Conservation (phyloP, 768 basidiomycete genomes). For the Exsudoporus frostii region DNA sequence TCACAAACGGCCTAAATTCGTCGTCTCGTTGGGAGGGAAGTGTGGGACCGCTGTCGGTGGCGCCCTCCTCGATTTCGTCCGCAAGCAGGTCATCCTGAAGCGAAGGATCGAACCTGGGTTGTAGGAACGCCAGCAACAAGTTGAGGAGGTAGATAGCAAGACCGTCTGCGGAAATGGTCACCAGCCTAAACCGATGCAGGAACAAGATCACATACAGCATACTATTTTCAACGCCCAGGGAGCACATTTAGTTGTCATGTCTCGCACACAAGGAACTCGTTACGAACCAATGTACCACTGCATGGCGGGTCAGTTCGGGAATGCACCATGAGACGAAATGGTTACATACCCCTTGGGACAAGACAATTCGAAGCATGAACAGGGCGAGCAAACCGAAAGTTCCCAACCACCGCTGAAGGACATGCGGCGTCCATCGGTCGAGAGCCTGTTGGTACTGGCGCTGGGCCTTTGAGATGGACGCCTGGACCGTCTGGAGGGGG, state of each 20-base stretch:
- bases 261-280: not conserved
- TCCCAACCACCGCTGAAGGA: conserved; percentile 84
- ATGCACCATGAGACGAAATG: not conserved
- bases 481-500: conserved; percentile 29
- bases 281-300: conserved; percentile 92
- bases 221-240: conserved; percentile 35
- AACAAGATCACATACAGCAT: conserved; percentile 56
- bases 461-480: conserved; percentile 42
- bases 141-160: conserved; percentile 95
- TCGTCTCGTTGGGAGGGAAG: conserved; percentile 78
- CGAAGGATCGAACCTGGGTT: conserved; percentile 97
- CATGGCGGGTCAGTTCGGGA: not conserved
- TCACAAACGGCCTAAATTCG: conserved; percentile 95
- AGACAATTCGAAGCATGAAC: conserved; percentile 82
- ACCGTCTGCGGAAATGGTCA: conserved; percentile 52
- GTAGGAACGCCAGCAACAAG: conserved; percentile 93
- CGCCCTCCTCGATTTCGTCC: conserved; percentile 94
- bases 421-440: conserved; percentile 91
- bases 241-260: conserved; percentile 1
- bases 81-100: conserved; percentile 90
- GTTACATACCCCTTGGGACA: conserved; percentile 79
- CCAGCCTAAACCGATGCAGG: not conserved
- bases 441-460: conserved; percentile 83
- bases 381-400: conserved; percentile 67
- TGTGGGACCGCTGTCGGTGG: conserved; percentile 51